Evolutionary conservation across 2,329 filamentous ascomycete species (phyloP), one percentile per base, ranked within the genome.

Genomic region (Truncatella angustata): DNA sequence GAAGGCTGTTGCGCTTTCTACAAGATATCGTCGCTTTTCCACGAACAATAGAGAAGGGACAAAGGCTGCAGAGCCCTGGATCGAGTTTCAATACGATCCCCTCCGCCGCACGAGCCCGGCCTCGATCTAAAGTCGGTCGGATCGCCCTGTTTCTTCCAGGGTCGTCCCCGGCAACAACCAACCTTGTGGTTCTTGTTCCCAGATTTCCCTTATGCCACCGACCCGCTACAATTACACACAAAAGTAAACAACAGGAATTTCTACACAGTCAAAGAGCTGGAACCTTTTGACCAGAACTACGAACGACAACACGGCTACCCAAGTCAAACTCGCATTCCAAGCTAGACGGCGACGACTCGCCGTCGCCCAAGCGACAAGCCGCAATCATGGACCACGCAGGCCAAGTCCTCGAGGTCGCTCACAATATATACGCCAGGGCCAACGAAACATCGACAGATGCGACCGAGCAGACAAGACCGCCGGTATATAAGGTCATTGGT

Each of bases 401-500:
- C 28, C 62, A 66, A 48, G 64, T 66, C 24, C 66, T 74, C 57
- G 60, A 66, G 50, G 56, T 66, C 18, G 65, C 63, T 52, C 64
- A 67, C 53, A 54, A 63, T 54, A 61, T 60, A 62, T 78, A 78
- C 54, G 69, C 72, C 49, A 71, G 78, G 50, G 68, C 71, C 9
- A 71, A 74, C 60, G 62, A 67, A 10, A 71, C 50, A 56, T 60
- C 48, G 56, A 63, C 58, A 54, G 61, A 60, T 48, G 56, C 65
- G 11, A 48, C 55, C 4, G 43, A 42, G n/a, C 54, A 60, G 11
- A 56, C 60, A 18, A 71, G 80, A 23, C 80, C 80, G 1, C 62
- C 74, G 6, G 70, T 74, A 53, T 97, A 89, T 80, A 97, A 97
- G 68, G 83, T 86, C 23, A 82, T 97, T 59, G 94, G 94, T 51